Percentiles rank a stretch among this genome's conserved stretches.
phyloP scores from a whole-genome alignment of 768 basidiomycete genomes.

The Lanmaoa pseudosensibilis region DNA sequence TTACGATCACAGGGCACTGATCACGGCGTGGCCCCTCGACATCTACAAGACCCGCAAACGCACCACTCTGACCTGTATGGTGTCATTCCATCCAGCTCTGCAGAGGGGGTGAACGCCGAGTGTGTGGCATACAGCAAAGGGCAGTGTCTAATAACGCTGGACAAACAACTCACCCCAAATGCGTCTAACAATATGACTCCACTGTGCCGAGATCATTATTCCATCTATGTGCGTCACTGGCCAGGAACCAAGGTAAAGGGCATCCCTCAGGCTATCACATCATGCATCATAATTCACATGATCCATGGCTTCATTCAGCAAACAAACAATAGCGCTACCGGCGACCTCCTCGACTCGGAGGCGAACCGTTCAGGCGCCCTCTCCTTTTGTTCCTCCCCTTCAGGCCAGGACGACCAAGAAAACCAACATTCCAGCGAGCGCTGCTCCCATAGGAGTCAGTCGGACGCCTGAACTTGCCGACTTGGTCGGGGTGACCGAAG shows the following conservation, averaged over 20 bases:
- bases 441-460: background rate
- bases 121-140: conserved; percentile 4
- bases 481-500: background rate
- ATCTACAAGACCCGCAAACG: background rate
- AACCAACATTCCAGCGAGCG: conserved; percentile 1
- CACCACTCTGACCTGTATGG: conserved; percentile 5
- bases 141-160: background rate
- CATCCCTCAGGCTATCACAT: background rate
- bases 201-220: background rate
- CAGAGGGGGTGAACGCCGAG: background rate
- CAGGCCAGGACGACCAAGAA: conserved; percentile 1
- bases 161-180: background rate
- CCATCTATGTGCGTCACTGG: conserved; percentile 19
- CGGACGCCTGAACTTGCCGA: conserved; percentile 5
- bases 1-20: background rate
- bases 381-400: background rate
- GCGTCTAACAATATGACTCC: conserved; percentile 9
- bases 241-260: conserved; percentile 13
- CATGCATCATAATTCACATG: conserved; percentile 12
- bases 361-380: conserved; percentile 4
- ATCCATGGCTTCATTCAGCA: background rate
- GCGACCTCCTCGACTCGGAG: background rate
- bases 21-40: conserved; percentile 10
- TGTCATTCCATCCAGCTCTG: background rate
- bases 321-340: background rate